Evolutionary conservation across 2,329 filamentous ascomycete genomes (phyloP), one percentile per base, ranked within the genome.

Genomic region (Thielaviopsis cerberus): DNA sequence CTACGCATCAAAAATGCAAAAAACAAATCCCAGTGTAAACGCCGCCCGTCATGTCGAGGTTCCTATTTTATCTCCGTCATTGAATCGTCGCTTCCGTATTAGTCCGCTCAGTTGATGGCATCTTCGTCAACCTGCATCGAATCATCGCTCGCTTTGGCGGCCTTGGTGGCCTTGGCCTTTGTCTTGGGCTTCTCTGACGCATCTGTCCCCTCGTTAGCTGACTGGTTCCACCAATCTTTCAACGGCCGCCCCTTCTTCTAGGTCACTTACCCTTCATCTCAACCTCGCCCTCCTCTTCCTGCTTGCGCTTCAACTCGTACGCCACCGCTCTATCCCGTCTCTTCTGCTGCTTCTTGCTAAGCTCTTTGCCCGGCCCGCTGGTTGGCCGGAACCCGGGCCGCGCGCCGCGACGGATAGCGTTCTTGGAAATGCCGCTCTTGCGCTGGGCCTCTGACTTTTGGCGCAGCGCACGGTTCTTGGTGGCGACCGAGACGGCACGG

Each of bases 321-420:
- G 70, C 72, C 67, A 78, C 65, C 68, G 74, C 72, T 71, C 75
- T 73, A 66, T 80, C 74, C 41, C 80, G 59, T 73, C 80, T 81
- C 62, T 73, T 71, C 66, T 70, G 69, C 72, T 75, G 76, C 74
- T 81, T 81, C 53, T 68, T 68, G 68, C 78, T 79, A 34, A 80
- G 53, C 22, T 72, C 69, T 1, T 69, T 69, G 34, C 74, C 70
- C 0, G 78, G 77, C 0, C 78, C 78, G 68, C 76, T 80, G 15
- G 71, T 80, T 0, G 78, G 77, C 59, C 79, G 64, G 41, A 81
- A 66, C 0, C 78, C 78, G 0, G 73, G 67, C 1, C 77, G 68
- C 1, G 77, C 78, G 50, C 78, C 78, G 51, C 76, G 73, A 54
- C 64, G 69, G 24, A 68, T 65, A 61, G 77, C 76, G 20, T 69